phyloP scores from a whole-genome alignment of 2,329 filamentous ascomycete species.

The Cercospora sesami region DNA sequence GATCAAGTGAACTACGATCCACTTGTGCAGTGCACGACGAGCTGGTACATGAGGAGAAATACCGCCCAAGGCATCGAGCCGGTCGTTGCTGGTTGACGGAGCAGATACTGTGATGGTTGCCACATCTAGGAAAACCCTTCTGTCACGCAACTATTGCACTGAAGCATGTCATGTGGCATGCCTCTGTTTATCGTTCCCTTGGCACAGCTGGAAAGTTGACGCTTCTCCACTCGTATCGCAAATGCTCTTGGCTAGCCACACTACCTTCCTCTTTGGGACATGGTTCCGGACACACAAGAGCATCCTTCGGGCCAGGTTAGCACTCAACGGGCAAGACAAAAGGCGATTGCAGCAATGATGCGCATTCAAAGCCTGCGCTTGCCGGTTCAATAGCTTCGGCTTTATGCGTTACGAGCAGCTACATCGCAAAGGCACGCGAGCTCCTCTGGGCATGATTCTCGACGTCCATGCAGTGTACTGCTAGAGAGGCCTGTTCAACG shows the following conservation, averaged over 20 bases:
- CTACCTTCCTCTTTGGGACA: conserved; percentile 14
- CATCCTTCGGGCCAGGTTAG: background rate
- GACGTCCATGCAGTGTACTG: background rate
- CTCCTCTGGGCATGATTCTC: background rate
- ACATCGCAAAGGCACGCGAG: background rate
- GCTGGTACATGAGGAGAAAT: background rate
- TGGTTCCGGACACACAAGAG: background rate
- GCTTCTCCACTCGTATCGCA: conserved; percentile 12
- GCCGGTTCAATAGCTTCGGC: background rate
- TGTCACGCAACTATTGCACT: background rate
- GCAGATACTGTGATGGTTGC: background rate
- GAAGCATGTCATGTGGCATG: background rate
- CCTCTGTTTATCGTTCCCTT: background rate
- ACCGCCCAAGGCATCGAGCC: background rate
- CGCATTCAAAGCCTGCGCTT: background rate
- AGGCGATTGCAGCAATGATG: background rate
- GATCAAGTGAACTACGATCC: background rate
- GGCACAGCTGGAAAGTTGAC: background rate
- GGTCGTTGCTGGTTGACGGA: background rate
- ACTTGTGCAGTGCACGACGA: background rate
- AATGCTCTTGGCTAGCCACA: conserved; percentile 8
- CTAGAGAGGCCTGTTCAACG: too few species aligned
- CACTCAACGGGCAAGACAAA: background rate
- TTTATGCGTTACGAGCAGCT: background rate
- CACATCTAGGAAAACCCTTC: background rate